Evolutionary conservation across 2,329 filamentous ascomycete species (phyloP), one percentile per base, ranked within the genome.

Genomic region (Anthostomella pinea): DNA sequence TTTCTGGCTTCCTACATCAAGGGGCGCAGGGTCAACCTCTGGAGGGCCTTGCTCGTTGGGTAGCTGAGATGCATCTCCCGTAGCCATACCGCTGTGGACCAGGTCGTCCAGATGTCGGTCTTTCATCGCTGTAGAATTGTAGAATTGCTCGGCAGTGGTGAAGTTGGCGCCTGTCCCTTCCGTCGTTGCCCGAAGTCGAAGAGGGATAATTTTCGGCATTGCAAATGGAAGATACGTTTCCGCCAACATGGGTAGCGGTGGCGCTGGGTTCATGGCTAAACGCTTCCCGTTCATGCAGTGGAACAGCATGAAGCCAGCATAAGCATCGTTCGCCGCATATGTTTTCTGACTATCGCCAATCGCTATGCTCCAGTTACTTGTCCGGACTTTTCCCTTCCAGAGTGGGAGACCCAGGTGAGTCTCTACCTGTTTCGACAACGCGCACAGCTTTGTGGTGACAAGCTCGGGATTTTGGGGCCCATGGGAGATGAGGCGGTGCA

Each of bases 261-360:
- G 51, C 5, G 36, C 30, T 0, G 45, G 47, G 8, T 35, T 34
- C 48, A 53, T 53, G 13, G 25, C 25, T 13, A 51, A 32, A 4
- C 52, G 45, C 29, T 49, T 51, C 8, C 48, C 40, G 18, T 54
- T 51, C 48, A 57, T 48, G 30, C 44, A 47, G 21, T 56, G 51
- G 33, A 51, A 57, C 2, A 57, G 46, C 52, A 57, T 57, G 27
- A 42, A 53, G n/a, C 44, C 33, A n/a, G 47, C 51, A 16, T 57
- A 57, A 2, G 46, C 50, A 20, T 57, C 54, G 17, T 45, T 35
- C 10, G 50, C 52, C 8, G 52, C 54, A 25, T 57, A 53, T 4
- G 30, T 21, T 7, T 31, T 45, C 35, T 55, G 52, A 1, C 33
- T 29, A 2, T 17, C 14, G 13, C 31, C 38, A 3, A 56, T 30